Conservation (phyloP, 2,329 filamentous ascomycete genomes). For the Onygenales sp. region DNA sequence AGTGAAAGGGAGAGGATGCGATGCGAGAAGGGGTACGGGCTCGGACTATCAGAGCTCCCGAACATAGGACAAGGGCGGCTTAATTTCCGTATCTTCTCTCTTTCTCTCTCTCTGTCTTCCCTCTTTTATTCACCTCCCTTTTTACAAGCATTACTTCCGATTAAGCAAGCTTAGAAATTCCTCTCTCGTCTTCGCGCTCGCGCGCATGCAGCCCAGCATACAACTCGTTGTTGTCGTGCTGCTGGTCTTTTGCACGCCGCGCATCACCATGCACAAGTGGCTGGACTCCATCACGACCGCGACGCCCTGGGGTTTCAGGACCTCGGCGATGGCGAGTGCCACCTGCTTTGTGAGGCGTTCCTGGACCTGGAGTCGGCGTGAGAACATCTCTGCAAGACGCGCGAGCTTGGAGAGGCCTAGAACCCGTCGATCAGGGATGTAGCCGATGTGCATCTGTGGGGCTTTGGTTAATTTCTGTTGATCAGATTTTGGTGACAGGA, state of each 20-base stretch:
- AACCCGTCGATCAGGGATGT: conserved; percentile 84
- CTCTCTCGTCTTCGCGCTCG: conserved; percentile 84
- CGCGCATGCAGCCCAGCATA: conserved; percentile 92
- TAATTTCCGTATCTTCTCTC: not conserved
- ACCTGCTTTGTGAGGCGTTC: conserved; percentile 95
- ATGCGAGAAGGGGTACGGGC: too few relatives aligned
- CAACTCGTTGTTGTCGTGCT: conserved; percentile 90
- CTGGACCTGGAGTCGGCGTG: conserved; percentile 85
- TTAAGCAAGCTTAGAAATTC: conserved; percentile 84
- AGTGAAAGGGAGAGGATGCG: too few relatives aligned
- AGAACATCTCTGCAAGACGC: conserved; percentile 94
- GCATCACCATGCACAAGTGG: conserved; percentile 98
- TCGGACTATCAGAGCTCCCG: too few relatives aligned
- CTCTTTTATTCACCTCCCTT: not conserved
- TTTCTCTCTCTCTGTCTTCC: not conserved
- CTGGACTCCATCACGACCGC: conserved; percentile 96
- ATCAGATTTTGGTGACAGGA: not conserved
- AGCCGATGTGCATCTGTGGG: conserved; percentile 90
- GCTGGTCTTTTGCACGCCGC: conserved; percentile 87
- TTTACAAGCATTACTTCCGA: conserved; percentile 26
- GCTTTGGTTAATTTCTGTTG: conserved; percentile 7
- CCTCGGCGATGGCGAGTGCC: conserved; percentile 83
- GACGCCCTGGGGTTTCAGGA: conserved; percentile 87
- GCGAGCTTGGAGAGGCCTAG: conserved; percentile 94
- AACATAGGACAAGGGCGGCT: too few relatives aligned